Base-by-base conservation (phyloP, 139 green algal genomes). In the Closterium sp. region DNA sequence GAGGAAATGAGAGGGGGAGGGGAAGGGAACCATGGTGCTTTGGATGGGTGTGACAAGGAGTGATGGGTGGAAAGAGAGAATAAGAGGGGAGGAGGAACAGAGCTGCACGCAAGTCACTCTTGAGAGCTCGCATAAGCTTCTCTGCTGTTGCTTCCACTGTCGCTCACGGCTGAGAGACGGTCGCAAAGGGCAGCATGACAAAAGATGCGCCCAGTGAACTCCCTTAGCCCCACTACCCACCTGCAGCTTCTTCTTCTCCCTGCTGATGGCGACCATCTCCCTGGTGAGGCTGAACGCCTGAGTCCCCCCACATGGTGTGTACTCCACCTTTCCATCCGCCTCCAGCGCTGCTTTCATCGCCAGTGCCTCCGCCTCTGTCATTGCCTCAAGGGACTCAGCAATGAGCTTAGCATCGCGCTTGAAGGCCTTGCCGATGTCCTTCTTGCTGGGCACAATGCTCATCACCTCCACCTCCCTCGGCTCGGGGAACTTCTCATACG, bases 381-480 rank as follows among this genome's bases (percentile, higher is more conserved):
- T 91, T 31, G 45, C 87, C 30, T 96, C 95, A 11, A 98, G 95
- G n/a, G 95, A 93, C 73, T 97, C 96, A 31, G 50, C 91, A 13
- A 99, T 94, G 17, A 95, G 86, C 95, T 98, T 97, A 79, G 95
- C 96, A 28, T 98, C 96, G 91, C 97, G 97, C 94, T 98, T 99
- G 93, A 98, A 97, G 28, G 95, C 95, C 91, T 97, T 97, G 89
- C 98, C 98, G 73, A 99, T 88, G 91, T 96, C 94, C 96, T 98
- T 97, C 95, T 97, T 98, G 96, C 98, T 97, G 70, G 96, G 95
- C 91, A 94, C 85, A 27, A 87, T 87, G 85, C 28, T 32, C 85
- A 87, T 24, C 38, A 92, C 87, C 91, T 93, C 42, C 34, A 92
- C 87, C 7, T 93, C n/a, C n/a, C n/a, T n/a, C 2, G 91, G 91